Percentiles rank a stretch among this genome's conserved stretches.
These are phyloP conservation scores for Coniferiporia sulphurascens DNA, from an alignment of 1,284 basidiomycete species.

Conservation along the genomic window DNA sequence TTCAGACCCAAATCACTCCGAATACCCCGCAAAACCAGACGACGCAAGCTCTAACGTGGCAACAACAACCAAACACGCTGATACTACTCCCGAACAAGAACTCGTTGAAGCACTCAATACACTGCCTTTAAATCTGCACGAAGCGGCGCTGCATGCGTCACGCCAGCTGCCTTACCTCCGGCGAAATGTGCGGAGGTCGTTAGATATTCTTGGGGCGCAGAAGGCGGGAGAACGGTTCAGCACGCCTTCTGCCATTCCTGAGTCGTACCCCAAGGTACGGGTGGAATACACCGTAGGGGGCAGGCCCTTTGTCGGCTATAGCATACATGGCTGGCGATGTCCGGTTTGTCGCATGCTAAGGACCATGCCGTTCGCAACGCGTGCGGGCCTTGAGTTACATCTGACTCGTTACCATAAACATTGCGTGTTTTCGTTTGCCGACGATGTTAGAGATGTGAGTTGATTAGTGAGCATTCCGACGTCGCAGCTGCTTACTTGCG, in stretches of 20 bases:
- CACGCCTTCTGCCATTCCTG: background rate
- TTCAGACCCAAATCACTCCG: background rate
- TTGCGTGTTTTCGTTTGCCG: constrained; percentile 39
- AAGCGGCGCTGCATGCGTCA: background rate
- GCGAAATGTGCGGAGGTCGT: constrained; percentile 12
- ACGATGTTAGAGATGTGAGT: constrained; percentile 17
- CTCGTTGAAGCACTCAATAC: background rate
- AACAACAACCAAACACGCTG: too few relatives aligned
- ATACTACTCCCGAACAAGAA: background rate
- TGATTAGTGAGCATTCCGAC: background rate
- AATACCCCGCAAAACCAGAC: background rate
- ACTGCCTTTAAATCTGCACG: background rate
- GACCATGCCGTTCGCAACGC: constrained; percentile 41
- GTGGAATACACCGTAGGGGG: constrained; percentile 1
- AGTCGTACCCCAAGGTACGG: background rate
- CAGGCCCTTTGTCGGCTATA: background rate
- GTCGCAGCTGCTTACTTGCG: background rate
- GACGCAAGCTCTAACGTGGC: too few relatives aligned
- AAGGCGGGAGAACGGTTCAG: background rate
- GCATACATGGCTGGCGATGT: constrained; percentile 41
- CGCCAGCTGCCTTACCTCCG: constrained; percentile 16
- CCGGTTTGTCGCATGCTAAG: constrained; percentile 51
- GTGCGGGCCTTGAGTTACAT: constrained; percentile 48
- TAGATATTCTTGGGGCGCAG: background rate
- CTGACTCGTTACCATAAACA: constrained; percentile 50